Percentiles rank a stretch among this genome's conserved stretches.
Conservation (phyloP, 306 rosid genomes). For the Castanea mollissima region DNA sequence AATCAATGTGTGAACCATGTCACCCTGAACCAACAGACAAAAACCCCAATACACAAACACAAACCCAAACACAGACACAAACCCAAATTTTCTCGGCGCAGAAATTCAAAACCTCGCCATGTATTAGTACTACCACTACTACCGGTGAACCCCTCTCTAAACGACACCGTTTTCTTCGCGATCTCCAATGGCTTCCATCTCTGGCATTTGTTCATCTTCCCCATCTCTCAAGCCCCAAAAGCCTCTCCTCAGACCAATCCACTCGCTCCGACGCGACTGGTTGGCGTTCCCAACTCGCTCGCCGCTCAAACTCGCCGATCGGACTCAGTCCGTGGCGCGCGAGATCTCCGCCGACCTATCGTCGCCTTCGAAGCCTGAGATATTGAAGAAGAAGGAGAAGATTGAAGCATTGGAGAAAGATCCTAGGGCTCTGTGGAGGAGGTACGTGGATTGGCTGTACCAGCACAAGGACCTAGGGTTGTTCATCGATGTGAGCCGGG, state of each 20-base stretch:
- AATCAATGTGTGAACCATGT: constrained; percentile 32
- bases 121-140: neutral
- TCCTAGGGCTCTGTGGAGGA: constrained; percentile 64
- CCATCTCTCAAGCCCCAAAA: constrained; percentile 49
- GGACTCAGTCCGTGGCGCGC: constrained; percentile 60
- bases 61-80: neutral
- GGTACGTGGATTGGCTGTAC: constrained; percentile 85
- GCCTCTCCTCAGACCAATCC: constrained; percentile 13
- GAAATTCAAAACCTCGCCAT: neutral
- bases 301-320: constrained; percentile 10
- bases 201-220: constrained; percentile 69
- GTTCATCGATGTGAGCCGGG: constrained; percentile 84
- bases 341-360: constrained; percentile 53
- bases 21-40: constrained; percentile 18
- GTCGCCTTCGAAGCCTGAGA: no score
- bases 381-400: constrained; percentile 1
- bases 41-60: neutral
- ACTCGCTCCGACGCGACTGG: constrained; percentile 27
- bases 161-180: neutral
- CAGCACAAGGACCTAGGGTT: constrained; percentile 88
- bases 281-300: constrained; percentile 33
- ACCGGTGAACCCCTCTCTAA: no score
- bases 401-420: constrained; percentile 60
- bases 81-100: neutral
- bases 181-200: constrained; percentile 71